phyloP scores from a whole-genome alignment of 2,329 filamentous ascomycete species.

The Aureobasidium sp. region DNA sequence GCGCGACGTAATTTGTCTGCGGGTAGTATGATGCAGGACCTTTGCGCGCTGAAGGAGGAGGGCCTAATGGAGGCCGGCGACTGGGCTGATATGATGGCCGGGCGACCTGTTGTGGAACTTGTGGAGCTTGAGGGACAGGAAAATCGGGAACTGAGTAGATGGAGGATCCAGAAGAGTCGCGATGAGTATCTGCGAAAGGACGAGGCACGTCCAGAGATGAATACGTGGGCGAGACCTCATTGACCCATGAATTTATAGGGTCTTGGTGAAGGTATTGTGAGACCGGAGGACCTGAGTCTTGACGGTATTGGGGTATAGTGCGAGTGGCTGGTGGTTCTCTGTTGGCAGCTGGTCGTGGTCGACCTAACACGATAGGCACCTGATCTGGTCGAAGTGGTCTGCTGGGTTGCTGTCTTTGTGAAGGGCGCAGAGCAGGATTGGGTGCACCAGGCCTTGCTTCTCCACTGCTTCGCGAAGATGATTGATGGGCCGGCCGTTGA shows the following conservation, averaged over 20 bases:
- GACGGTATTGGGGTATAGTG: constrained; percentile 8
- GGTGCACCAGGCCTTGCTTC: neutral
- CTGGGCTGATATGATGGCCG: constrained; percentile 22
- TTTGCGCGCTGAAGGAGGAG: constrained; percentile 42
- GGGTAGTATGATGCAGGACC: constrained; percentile 44
- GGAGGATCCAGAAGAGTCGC: constrained; percentile 32
- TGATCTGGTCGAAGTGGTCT: constrained; percentile 24
- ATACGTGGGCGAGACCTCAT: constrained; percentile 26
- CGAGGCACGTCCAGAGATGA: constrained; percentile 24
- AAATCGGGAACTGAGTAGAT: constrained; percentile 37
- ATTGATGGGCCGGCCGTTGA: neutral
- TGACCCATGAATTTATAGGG: constrained; percentile 12
- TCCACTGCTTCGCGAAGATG: neutral
- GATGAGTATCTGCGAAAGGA: constrained; percentile 33
- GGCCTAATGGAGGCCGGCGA: constrained; percentile 37
- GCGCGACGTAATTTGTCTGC: constrained; percentile 40
- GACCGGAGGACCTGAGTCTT: neutral
- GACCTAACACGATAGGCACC: neutral
- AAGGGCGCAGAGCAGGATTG: neutral
- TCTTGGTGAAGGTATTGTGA: neutral
- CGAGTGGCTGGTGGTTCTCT: constrained; percentile 17
- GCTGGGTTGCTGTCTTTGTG: constrained; percentile 21
- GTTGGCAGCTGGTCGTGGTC: constrained; percentile 14
- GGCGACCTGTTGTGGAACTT: constrained; percentile 29
- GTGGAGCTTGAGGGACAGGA: constrained; percentile 26